A percentile compares a stretch with the other conserved stretches of the same genome.
These are phyloP conservation scores for Coleophoma cylindrospora DNA, from an alignment of 2,329 filamentous ascomycete genomes.

Conservation along the genomic window DNA sequence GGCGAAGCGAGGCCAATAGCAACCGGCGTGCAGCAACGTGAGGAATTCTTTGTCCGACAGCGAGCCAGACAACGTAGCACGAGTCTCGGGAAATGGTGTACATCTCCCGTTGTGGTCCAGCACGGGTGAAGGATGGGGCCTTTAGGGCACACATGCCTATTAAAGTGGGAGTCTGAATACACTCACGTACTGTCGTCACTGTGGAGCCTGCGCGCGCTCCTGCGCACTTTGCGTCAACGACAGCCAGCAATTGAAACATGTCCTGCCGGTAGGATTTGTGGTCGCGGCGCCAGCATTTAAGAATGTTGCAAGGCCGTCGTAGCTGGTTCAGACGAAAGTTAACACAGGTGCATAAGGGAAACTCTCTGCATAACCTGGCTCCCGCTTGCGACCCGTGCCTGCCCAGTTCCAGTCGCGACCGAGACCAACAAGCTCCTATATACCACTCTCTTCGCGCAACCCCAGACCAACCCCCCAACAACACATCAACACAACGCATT, in stretches of 20 bases:
- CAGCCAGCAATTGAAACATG: slow-evolving; percentile 6
- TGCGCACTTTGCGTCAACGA: background rate
- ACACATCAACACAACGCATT: slow-evolving; percentile 2
- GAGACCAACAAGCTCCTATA: no score
- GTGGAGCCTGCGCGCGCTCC: background rate
- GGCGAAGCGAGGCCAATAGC: background rate
- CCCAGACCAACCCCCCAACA: background rate
- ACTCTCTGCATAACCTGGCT: background rate
- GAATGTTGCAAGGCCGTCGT: no score
- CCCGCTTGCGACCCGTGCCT: no score
- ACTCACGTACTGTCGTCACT: background rate
- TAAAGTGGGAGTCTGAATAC: background rate
- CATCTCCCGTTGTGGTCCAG: background rate
- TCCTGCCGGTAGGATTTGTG: background rate
- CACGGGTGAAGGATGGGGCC: background rate
- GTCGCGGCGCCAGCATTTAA: no score
- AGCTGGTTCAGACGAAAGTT: background rate
- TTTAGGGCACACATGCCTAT: background rate
- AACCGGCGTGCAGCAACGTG: background rate
- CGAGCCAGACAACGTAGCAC: background rate
- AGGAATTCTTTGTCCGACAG: background rate
- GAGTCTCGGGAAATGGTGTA: background rate
- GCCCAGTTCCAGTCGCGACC: no score
- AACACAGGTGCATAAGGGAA: background rate
- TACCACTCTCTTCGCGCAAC: no score